Evolutionary conservation across 176 grass and related monocot genomes (phyloP).

Genomic region (Eremochloa ophiuroides): DNA sequence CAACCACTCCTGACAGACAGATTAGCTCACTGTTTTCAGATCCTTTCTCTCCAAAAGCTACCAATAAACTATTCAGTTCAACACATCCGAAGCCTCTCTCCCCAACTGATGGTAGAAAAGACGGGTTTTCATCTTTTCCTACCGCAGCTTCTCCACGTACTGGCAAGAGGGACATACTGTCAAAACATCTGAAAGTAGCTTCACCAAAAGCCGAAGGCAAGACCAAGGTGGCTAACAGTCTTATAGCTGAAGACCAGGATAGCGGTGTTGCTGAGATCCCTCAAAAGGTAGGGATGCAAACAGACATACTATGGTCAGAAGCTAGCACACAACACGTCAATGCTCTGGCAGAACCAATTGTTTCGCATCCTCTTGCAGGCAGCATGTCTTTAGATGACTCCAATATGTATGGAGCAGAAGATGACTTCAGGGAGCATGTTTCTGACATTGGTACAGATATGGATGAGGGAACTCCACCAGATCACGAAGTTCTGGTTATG

Average conservation of each 20-base stretch:
- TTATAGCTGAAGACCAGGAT: slow-evolving; percentile 25
- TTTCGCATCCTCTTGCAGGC: slow-evolving; percentile 14
- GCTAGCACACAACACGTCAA: slow-evolving; percentile 14
- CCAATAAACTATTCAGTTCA: slow-evolving; percentile 20
- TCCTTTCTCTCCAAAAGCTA: slow-evolving; percentile 30
- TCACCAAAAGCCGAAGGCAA: slow-evolving; percentile 28
- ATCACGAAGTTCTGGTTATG: slow-evolving; percentile 9
- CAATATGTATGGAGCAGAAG: slow-evolving; percentile 27
- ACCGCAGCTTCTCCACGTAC: slow-evolving; percentile 23
- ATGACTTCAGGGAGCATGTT: slow-evolving; percentile 26
- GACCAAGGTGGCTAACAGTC: slow-evolving; percentile 25
- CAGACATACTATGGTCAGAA: background rate
- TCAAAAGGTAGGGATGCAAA: background rate
- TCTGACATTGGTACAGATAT: slow-evolving; percentile 19
- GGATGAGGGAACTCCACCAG: slow-evolving; percentile 24
- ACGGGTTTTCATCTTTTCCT: background rate
- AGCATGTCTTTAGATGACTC: slow-evolving; percentile 15
- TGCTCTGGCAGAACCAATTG: slow-evolving; percentile 19
- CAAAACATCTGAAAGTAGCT: slow-evolving; percentile 24
- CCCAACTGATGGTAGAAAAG: slow-evolving; percentile 16
- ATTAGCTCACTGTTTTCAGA: slow-evolving; percentile 9
- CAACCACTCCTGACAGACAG: slow-evolving; percentile 27
- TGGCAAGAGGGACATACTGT: slow-evolving; percentile 16
- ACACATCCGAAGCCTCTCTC: slow-evolving; percentile 34
- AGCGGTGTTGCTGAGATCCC: background rate